Base-by-base conservation (phyloP, 2,329 filamentous ascomycete species). In the Gaeumannomyces tritici region DNA sequence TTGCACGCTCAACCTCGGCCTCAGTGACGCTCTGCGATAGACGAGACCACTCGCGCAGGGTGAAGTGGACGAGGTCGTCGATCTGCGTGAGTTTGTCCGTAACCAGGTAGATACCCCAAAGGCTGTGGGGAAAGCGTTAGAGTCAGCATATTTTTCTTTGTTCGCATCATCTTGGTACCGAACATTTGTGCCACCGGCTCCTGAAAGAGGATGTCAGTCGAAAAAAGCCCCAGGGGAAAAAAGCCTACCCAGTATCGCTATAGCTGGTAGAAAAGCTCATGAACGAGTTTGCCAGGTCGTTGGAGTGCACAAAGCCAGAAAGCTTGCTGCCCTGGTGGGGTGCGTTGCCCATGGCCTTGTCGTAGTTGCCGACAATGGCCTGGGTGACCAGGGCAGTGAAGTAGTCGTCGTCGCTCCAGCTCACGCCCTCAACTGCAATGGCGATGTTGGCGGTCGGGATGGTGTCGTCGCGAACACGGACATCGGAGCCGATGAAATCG, bases 191-290 rank as follows among this genome's bases (percentile, higher is more conserved):
- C 11, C 55, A 28, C 24, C 24, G 18, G 13, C 15, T 24, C 28
- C 13, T 9, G 13, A 55, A 54, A 18, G 18, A 6, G 13, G 35
- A 12, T n/a, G n/a, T n/a, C 35, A 42, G 18, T 15, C 13, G 29
- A 35, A 62, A 61, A 33, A 55, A 59, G 56, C 55, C 51, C 35
- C 60, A 24, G 26, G 1, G 29, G 26, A 7, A 26, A 33, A 24
- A n/a, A 5, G 55, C 8, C 56, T 86, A 96, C 92, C 93, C 95
- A 76, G 95, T 99, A 78, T 99, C 95, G 74, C 93, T 98, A 82
- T 99, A 99, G 84, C 91, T 96, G 69, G 95, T 99, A 68, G 93
- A 97, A 83, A 99, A 99, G 83, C 91, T 96, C 96, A 99, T 99
- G 85, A 97, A 99, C 86, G 93, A 97, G 83, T 96, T 99, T 78